Percentiles rank a stretch among this genome's conserved stretches.
These are phyloP conservation scores for Capronia americana DNA, from an alignment of 2,329 filamentous ascomycete genomes.

Conservation along the genomic window DNA sequence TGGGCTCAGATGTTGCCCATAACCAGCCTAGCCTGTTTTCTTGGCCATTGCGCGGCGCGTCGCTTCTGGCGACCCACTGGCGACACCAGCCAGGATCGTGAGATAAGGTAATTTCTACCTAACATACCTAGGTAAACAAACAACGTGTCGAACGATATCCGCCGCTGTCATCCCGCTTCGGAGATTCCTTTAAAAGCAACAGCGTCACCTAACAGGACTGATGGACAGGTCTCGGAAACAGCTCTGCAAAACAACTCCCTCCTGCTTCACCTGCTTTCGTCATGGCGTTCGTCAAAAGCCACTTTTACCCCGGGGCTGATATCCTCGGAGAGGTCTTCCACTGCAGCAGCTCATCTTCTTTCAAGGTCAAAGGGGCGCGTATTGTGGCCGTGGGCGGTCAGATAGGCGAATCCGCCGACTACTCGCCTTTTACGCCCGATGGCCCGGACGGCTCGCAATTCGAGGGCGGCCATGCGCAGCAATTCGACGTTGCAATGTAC, in stretches of 20 bases:
- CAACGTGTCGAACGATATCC: too few species aligned
- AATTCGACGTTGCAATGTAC: slow-evolving; percentile 24
- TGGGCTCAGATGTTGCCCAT: slow-evolving; percentile 1
- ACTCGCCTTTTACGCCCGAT: slow-evolving; percentile 21
- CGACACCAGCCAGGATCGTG: too few species aligned
- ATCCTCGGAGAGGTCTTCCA: slow-evolving; percentile 42
- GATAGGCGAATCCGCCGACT: slow-evolving; percentile 24
- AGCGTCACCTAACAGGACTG: too few species aligned
- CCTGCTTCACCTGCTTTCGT: not conserved
- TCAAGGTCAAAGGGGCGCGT: slow-evolving; percentile 17
- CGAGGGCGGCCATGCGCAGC: slow-evolving; percentile 16
- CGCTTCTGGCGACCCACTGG: too few species aligned
- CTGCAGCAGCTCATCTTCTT: slow-evolving; percentile 37
- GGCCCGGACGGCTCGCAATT: slow-evolving; percentile 24
- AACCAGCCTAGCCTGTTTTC: not conserved
- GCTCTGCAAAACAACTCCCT: not conserved
- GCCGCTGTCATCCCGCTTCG: too few species aligned
- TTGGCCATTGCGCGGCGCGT: too few species aligned
- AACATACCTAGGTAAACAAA: too few species aligned
- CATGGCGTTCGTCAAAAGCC: slow-evolving; percentile 36
- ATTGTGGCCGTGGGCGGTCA: slow-evolving; percentile 23
- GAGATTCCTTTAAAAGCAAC: too few species aligned
- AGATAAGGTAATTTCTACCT: too few species aligned
- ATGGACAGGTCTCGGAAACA: too few species aligned
- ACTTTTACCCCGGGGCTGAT: slow-evolving; percentile 40